Evolutionary conservation across 2,329 filamentous ascomycete species (phyloP).

Genomic region (Penicillium janthinellum): DNA sequence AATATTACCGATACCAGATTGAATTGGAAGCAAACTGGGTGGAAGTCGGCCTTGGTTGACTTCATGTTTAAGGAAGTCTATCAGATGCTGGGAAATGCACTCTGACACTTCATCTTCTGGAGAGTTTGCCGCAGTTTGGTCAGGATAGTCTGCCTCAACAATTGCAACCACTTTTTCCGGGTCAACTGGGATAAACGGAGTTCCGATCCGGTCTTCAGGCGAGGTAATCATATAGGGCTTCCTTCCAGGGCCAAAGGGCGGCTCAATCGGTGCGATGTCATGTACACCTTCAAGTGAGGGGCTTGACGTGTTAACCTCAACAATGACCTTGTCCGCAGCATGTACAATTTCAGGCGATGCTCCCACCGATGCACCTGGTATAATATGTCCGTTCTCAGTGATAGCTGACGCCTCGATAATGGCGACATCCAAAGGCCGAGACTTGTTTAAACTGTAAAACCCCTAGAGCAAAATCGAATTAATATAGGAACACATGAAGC

Average conservation of each 20-base stretch:
- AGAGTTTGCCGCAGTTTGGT: conserved; percentile 73
- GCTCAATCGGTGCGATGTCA: conserved; percentile 80
- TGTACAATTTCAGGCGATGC: conserved; percentile 84
- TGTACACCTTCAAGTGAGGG: conserved; percentile 86
- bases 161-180: conserved; percentile 82
- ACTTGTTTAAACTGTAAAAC: conserved; percentile 80
- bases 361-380: conserved; percentile 82
- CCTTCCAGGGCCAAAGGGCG: conserved; percentile 39
- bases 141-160: conserved; percentile 81
- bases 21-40: conserved; percentile 73
- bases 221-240: conserved; percentile 86
- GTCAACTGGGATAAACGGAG: conserved; percentile 78
- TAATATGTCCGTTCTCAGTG: conserved; percentile 84
- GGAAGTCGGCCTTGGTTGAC: conserved; percentile 77
- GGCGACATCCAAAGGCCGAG: conserved; percentile 67
- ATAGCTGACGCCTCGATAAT: conserved; percentile 86
- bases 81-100: conserved; percentile 75
- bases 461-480: conserved; percentile 50
- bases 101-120: conserved; percentile 72
- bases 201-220: conserved; percentile 84
- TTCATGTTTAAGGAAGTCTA: conserved; percentile 85
- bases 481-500: not conserved
- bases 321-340: conserved; percentile 89
- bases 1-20: conserved; percentile 90
- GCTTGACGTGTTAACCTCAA: conserved; percentile 86